Base-by-base conservation (phyloP, 805 yeast species). In the Schizosaccharomyces pombe region DNA sequence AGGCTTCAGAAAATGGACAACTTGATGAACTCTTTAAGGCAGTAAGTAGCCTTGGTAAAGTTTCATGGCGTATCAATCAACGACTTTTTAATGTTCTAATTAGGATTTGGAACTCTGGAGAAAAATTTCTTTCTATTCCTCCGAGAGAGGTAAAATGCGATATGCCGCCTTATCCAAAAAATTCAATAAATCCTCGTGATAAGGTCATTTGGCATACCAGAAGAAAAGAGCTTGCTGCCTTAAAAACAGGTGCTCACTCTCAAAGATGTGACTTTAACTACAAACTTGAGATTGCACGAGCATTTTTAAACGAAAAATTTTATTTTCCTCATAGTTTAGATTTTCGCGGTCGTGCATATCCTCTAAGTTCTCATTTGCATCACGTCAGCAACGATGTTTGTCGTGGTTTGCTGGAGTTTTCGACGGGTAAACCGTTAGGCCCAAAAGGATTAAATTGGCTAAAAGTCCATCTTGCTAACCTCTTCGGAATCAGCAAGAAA, bases 261-360 rank as follows among this genome's bases (percentile, higher is more conserved):
- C 82, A 80, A 64, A 77, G 98, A 65, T 91, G 98, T 69, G 96
- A 87, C 66, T 73, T 84, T 58, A 89, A 91, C 65, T 91, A 91
- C 66, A 91, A 85, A 65, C 68, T 91, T 54, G 98, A 91, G 66
- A 85, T 91, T 63, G 97, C 98, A 0, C 75, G 97, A 59, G 95
- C 95, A 0, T 85, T 81, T 66, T 67, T 82, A 28, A 81, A 82
- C 2, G 82, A 77, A 58, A 64, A 70, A 29, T 71, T 78, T 60
- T 77, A 71, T 62, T 73, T 78, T 63, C 82, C 82, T 6, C 82
- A 77, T 62, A 78, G 76, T 57, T 69, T 77, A 26, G 82, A 77
- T 60, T 77, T 78, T 61, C 65, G 82, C 58, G 82, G 82, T 29
- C 69, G 82, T 55, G 82, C 82, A 1, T 78, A 78, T 60, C 82